phyloP scores from a whole-genome alignment of 2,329 filamentous ascomycete species.

The Ophiostoma novo-ulmi region DNA sequence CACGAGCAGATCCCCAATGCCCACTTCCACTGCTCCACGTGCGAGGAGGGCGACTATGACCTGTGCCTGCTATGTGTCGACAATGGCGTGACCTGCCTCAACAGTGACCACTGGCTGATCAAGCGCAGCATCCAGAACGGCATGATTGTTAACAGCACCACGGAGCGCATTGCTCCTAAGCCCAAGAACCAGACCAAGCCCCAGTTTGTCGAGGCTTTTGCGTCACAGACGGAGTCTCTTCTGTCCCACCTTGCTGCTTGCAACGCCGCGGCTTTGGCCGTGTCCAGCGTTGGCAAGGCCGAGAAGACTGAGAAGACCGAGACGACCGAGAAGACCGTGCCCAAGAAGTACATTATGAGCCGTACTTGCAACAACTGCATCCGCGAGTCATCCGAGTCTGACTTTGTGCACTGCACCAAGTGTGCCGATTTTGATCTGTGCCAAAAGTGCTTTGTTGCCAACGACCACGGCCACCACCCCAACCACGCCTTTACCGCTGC shows the following conservation, averaged over 20 bases:
- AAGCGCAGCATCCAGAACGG: constrained; percentile 80
- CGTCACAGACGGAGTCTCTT: background rate
- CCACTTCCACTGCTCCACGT: constrained; percentile 93
- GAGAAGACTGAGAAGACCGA: background rate
- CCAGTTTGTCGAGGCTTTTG: constrained; percentile 13
- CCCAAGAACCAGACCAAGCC: constrained; percentile 16
- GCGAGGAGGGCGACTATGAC: constrained; percentile 90
- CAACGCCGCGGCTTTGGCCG: background rate
- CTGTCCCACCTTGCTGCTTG: background rate
- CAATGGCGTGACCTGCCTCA: constrained; percentile 69
- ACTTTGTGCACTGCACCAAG: constrained; percentile 77
- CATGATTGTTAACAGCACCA: constrained; percentile 75
- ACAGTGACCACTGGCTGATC: constrained; percentile 84
- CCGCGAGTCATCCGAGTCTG: constrained; percentile 64
- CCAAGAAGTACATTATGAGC: constrained; percentile 29
- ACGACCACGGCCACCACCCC: constrained; percentile 86
- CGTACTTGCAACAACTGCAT: constrained; percentile 68
- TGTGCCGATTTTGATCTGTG: constrained; percentile 95
- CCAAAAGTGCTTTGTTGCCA: constrained; percentile 67
- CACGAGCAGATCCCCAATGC: constrained; percentile 69
- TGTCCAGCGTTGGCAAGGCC: background rate
- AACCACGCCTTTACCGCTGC: constrained; percentile 73
- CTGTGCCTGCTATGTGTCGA: constrained; percentile 77
- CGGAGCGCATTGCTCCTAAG: constrained; percentile 71
- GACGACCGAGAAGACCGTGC: background rate